Evolutionary conservation across 2,329 filamentous ascomycete genomes (phyloP).

Genomic region (Neofusicoccum laricinum): DNA sequence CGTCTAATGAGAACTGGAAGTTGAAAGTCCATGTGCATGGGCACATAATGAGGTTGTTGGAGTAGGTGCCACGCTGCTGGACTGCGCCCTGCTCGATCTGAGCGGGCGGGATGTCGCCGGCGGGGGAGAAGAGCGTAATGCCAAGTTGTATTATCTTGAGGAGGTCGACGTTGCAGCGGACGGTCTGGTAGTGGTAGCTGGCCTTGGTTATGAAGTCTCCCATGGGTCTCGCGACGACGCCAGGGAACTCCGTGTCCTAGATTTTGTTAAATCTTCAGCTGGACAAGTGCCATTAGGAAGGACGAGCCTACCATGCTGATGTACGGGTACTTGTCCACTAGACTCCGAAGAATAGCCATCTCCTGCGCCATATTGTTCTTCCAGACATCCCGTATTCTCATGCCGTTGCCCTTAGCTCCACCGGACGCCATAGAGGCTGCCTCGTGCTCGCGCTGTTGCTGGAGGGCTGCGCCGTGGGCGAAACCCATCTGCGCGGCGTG

Average conservation of each 20-base stretch:
- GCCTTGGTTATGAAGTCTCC: constrained; percentile 92
- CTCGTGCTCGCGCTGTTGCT: constrained; percentile 45
- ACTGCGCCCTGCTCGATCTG: constrained; percentile 52
- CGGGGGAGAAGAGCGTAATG: constrained; percentile 85
- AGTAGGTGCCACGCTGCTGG: constrained; percentile 43
- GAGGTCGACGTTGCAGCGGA: constrained; percentile 95
- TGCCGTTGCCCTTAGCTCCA: constrained; percentile 59
- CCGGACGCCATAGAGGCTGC: constrained; percentile 51
- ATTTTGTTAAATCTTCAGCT: constrained; percentile 15
- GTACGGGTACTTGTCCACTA: constrained; percentile 89
- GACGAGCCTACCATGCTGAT: constrained; percentile 80
- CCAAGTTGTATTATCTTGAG: constrained; percentile 97
- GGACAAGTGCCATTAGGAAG: background rate
- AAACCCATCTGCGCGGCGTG: constrained; percentile 88
- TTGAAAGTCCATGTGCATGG: constrained; percentile 99
- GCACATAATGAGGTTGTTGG: constrained; percentile 57
- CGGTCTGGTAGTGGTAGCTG: constrained; percentile 97
- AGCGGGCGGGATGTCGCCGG: constrained; percentile 80
- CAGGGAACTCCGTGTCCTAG: constrained; percentile 97
- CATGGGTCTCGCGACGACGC: constrained; percentile 92
- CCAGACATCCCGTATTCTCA: constrained; percentile 95
- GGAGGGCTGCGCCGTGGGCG: constrained; percentile 63
- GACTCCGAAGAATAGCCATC: constrained; percentile 76
- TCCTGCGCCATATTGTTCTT: constrained; percentile 86
- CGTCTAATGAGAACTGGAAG: constrained; percentile 90